Evolutionary conservation across 441 rosid species (phyloP), one percentile per base, ranked within the genome.

Genomic region (Arabidopsis lyrata): DNA sequence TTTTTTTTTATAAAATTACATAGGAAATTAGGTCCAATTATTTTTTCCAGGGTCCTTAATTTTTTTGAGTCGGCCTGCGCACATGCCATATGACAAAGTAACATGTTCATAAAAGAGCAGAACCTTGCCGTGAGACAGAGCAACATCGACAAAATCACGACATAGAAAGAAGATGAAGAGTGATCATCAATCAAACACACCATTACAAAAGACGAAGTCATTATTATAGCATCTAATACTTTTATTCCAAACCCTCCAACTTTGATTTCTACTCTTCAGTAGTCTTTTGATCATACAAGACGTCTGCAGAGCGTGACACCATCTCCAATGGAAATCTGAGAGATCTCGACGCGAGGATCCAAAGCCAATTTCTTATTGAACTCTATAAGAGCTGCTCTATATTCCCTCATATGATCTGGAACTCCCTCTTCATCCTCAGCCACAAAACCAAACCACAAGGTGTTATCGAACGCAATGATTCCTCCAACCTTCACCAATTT

Each of bases 221-320:
- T 15, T n/a, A 67, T 18, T 54, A 8, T 18, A 45, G 11, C 65
- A 44, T 45, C 10, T 8, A 57, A 34, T 15, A 45, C 58, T 11
- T 58, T 70, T 70, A 60, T 44, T 32, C 12, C 55, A 32, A 20
- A 10, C 36, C 13, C 5, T 5, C 18, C 0, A 10, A 14, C 12
- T 14, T 14, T 54, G 38, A 20, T 31, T 18, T 27, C 0, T 7
- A 29, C 11, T 29, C 35, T 5, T 20, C 8, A 53, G 58, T 53
- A 27, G 10, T 53, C 16, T 0, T 12, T n/a, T 41, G 53, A 22
- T 69, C 9, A 76, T 1, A 61, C 58, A 29, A 76, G 62, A 6
- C 87, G 83, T 41, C 83, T 61, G 29, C 89, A 87, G 1, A 87
- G 44, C 2, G 88, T 87, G 49, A 87, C 54, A 4, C 91, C 88